Conservation (phyloP, 345 rosid genomes). For the Dovyalis caffra region DNA sequence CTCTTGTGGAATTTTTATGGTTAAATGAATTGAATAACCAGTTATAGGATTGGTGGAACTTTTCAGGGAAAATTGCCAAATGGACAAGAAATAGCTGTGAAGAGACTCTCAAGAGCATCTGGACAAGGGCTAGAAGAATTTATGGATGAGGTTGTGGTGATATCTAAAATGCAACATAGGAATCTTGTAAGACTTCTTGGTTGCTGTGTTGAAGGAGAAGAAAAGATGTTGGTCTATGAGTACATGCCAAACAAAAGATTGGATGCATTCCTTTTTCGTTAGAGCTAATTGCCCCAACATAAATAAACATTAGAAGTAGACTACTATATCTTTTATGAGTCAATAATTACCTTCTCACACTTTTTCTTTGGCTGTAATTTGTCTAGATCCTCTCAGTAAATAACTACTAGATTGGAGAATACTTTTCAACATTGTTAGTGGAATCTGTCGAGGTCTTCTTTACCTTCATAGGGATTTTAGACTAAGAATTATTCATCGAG, state of each 20-base stretch:
- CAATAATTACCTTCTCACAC: too few relatives aligned
- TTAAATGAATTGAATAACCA: neutral
- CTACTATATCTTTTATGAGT: neutral
- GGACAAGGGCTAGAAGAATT: conserved; percentile 39
- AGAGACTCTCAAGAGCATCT: conserved; percentile 30
- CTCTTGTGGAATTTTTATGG: too few relatives aligned
- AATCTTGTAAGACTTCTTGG: conserved; percentile 39
- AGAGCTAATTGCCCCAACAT: neutral
- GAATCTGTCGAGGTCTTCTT: conserved; percentile 21
- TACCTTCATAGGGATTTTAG: conserved; percentile 35
- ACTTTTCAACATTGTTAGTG: conserved; percentile 21
- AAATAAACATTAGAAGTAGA: too few relatives aligned
- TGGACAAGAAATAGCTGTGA: conserved; percentile 41
- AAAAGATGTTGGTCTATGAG: conserved; percentile 36
- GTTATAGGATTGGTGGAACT: neutral
- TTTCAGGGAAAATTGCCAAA: conserved; percentile 21
- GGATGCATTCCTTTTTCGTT: conserved; percentile 33
- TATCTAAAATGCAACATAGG: conserved; percentile 38
- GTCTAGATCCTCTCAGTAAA: conserved; percentile 5
- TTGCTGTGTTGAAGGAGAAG: conserved; percentile 33
- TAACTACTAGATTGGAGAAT: conserved; percentile 13
- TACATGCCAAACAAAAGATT: conserved; percentile 41
- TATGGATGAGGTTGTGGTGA: conserved; percentile 37
- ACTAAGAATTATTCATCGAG: conserved; percentile 31
- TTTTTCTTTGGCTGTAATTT: neutral